Percentiles rank a stretch among this genome's conserved stretches.
phyloP scores from a whole-genome alignment of 2,329 filamentous ascomycete genomes.

The Colletotrichum gloeosporioides region DNA sequence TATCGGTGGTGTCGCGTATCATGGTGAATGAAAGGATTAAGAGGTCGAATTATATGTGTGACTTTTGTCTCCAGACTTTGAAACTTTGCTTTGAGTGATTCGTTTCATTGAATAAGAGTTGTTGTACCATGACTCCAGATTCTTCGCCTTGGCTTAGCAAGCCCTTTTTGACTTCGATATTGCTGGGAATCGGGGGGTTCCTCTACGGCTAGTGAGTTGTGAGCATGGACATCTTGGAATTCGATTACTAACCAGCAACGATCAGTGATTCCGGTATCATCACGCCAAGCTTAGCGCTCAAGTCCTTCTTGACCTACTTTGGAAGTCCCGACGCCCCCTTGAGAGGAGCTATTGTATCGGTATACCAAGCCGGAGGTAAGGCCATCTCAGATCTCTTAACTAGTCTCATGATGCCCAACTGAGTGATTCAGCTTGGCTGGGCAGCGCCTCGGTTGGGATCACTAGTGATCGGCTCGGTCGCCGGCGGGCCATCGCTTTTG shows the following conservation, averaged over 20 bases:
- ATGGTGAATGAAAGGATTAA: neutral
- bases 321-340: conserved; percentile 37
- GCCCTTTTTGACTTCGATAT: conserved; percentile 42
- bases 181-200: conserved; percentile 44
- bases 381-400: accelerated
- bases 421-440: conserved; percentile 37
- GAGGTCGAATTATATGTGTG: neutral
- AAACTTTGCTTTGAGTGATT: neutral
- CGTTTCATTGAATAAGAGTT: neutral
- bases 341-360: conserved; percentile 43
- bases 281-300: conserved; percentile 42
- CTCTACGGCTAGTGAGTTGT: conserved; percentile 41
- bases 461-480: conserved; percentile 42
- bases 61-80: neutral
- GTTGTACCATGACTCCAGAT: conserved; percentile 6
- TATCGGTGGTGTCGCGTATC: neutral
- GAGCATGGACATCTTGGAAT: neutral
- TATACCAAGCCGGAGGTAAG: conserved; percentile 44
- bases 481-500: conserved; percentile 44
- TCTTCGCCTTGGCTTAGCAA: conserved; percentile 35
- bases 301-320: conserved; percentile 39
- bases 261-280: conserved; percentile 47
- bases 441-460: conserved; percentile 43
- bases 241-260: neutral
- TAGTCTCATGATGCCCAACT: neutral